Percentiles rank a stretch among this genome's conserved stretches.
phyloP scores from a whole-genome alignment of 1,284 basidiomycete genomes.

The Athelia psychrophila region DNA sequence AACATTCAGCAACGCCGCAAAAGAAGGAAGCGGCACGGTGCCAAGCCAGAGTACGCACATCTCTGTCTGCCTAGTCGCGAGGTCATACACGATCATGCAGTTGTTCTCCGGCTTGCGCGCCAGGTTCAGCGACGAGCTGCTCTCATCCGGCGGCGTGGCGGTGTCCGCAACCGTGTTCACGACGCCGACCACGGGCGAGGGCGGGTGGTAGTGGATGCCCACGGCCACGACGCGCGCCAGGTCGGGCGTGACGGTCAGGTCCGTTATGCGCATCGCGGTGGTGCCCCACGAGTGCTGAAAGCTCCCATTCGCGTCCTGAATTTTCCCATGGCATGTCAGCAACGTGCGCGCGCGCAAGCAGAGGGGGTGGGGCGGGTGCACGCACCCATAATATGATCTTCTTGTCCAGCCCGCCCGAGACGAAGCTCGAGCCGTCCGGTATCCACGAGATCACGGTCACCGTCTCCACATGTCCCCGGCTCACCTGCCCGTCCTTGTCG shows the following conservation, averaged over 20 bases:
- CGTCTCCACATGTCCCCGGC: conserved; percentile 66
- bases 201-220: conserved; percentile 56
- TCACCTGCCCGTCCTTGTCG: too few species aligned
- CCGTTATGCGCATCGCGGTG: conserved; percentile 84
- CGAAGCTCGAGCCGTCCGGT: conserved; percentile 85
- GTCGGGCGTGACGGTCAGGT: conserved; percentile 87
- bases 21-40: too few species aligned
- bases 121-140: conserved; percentile 27
- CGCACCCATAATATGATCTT: conserved; percentile 88
- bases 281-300: conserved; percentile 67
- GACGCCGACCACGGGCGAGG: conserved; percentile 11
- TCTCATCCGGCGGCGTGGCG: conserved; percentile 33
- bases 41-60: conserved; percentile 44
- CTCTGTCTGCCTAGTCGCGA: conserved; percentile 61
- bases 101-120: conserved; percentile 46
- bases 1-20: neutral
- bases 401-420: conserved; percentile 89
- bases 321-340: too few species aligned
- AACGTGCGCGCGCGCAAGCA: conserved; percentile 7
- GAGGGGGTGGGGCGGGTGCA: conserved; percentile 10
- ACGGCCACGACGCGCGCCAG: conserved; percentile 80
- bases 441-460: conserved; percentile 89
- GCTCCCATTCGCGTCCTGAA: conserved; percentile 73
- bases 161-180: conserved; percentile 15
- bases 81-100: conserved; percentile 74